phyloP scores from a whole-genome alignment of 768 basidiomycete genomes.

The Cytidiella melzeri region DNA sequence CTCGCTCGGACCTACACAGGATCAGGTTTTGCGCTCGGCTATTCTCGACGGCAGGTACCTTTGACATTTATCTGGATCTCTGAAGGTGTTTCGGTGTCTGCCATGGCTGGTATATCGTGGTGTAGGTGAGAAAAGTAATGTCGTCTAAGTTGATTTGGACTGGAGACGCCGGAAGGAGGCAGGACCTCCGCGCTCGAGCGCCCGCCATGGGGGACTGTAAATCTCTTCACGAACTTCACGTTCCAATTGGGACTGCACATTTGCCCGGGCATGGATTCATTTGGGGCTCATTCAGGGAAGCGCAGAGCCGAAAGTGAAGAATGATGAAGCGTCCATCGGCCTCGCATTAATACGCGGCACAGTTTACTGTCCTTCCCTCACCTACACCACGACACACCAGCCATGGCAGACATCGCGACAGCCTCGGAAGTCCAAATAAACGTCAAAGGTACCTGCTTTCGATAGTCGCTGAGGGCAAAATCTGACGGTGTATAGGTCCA shows the following conservation, averaged over 20 bases:
- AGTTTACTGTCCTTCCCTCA: too few relatives aligned
- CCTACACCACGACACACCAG: neutral
- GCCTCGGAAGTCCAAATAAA: constrained; percentile 28
- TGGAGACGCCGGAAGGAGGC: too few relatives aligned
- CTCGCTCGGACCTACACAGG: constrained; percentile 69
- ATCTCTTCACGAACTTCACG: too few relatives aligned
- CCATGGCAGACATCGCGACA: constrained; percentile 7
- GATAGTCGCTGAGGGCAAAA: neutral
- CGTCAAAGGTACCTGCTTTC: constrained; percentile 48
- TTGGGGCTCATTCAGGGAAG: too few relatives aligned
- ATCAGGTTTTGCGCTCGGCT: neutral
- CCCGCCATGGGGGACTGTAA: too few relatives aligned
- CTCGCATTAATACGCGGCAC: too few relatives aligned
- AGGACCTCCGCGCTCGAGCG: too few relatives aligned
- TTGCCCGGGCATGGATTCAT: too few relatives aligned
- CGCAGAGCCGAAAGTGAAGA: too few relatives aligned
- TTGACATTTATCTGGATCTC: constrained; percentile 43
- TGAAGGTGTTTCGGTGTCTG: constrained; percentile 12
- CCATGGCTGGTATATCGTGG: constrained; percentile 3
- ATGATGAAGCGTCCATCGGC: too few relatives aligned
- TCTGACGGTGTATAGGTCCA: constrained; percentile 47
- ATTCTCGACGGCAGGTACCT: constrained; percentile 32
- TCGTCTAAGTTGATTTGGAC: too few relatives aligned
- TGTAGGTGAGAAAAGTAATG: constrained; percentile 3
- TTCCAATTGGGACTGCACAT: too few relatives aligned